Evolutionary conservation across 2,329 filamentous ascomycete species (phyloP).

Genomic region (Cladosporium sphaerospermum): DNA sequence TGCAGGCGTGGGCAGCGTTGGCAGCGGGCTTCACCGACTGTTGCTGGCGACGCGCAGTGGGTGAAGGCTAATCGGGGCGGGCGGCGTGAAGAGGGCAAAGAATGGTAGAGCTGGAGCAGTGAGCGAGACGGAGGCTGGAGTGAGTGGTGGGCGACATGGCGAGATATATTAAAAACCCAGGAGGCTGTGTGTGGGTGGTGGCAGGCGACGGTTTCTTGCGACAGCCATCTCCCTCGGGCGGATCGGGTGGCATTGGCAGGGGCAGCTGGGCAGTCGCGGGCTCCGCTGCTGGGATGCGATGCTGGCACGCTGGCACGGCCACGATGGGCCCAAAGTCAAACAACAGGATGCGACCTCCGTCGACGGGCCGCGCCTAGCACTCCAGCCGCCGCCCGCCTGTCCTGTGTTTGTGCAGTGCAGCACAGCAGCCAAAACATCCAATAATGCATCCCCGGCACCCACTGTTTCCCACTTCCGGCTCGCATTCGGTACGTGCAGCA

Average conservation of each 20-base stretch:
- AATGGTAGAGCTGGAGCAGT: constrained; percentile 6
- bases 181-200: background rate
- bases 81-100: background rate
- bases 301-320: too few species aligned
- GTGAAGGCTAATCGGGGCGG: background rate
- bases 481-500: too few species aligned
- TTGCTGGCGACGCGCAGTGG: background rate
- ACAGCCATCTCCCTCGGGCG: background rate
- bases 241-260: background rate
- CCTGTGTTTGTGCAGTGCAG: too few species aligned
- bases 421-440: too few species aligned
- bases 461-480: too few species aligned
- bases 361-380: too few species aligned
- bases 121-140: background rate
- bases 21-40: constrained; percentile 11
- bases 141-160: background rate
- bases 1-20: constrained; percentile 1
- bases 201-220: background rate
- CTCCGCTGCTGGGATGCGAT: too few species aligned
- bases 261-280: background rate
- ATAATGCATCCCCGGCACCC: too few species aligned
- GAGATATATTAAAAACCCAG: background rate
- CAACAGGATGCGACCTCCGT: too few species aligned
- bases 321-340: too few species aligned
- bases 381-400: too few species aligned